Base-by-base conservation (phyloP, 805 yeast genomes). In the Starmerella potacharoeniae region DNA sequence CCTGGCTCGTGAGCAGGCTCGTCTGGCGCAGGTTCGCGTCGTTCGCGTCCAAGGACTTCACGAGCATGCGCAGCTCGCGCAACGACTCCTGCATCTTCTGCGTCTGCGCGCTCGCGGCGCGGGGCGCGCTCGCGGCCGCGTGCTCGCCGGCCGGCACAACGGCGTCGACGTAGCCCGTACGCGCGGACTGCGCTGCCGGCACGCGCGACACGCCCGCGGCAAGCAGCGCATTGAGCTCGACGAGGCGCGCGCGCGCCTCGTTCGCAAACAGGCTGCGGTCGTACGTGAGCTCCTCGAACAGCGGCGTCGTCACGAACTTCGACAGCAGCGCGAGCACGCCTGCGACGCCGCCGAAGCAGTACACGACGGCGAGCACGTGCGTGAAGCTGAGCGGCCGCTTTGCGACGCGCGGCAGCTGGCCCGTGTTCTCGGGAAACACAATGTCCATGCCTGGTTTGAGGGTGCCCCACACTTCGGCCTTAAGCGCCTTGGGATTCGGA, bases 261-360 rank as follows among this genome's bases (percentile, higher is more conserved):
- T 55, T 59, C 11, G 66, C 66, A 48, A 65, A 64, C 16, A 60
- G 59, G n/a, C 64, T 55, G 39, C 72, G 68, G 52, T 66, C 69
- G 34, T 31, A 60, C 5, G 68, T 61, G 10, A 69, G 66, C 59
- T 69, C 69, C 17, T 60, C 62, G 44, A 66, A 62, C 49, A 69
- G 64, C 37, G 72, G 72, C 33, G 56, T 55, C n/a, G 68, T 54
- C 17, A 69, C 60, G 49, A 66, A 61, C 53, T 66, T 67, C 42
- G 68, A 64, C 13, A 69, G 52, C 3, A 67, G 40, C 8, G 65
- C 68, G 7, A 63, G 42, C 17, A 65, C 53, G 0, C 66, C 66
- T 2, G 66, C 54, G 5, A 61, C 57, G 6, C 72, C 71, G 1
- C 70, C 71, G 54, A 65, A 69, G 13, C 61, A 56, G 52, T 69